phyloP scores from a whole-genome alignment of 163 green algal genomes.

The Scenedesmus sp. region DNA sequence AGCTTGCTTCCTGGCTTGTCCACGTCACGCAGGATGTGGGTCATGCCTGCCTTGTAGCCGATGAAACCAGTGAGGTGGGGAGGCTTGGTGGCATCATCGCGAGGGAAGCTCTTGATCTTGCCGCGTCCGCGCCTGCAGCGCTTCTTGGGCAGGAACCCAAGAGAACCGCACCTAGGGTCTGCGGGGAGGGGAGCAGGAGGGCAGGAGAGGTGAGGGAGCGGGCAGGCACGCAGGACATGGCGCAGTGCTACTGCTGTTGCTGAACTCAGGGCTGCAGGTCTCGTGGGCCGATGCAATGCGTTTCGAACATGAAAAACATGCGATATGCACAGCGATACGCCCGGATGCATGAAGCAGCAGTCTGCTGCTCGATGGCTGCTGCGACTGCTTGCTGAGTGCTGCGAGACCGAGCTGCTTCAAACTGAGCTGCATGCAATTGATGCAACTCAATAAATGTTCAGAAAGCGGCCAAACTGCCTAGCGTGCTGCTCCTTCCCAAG shows the following conservation, averaged over 20 bases:
- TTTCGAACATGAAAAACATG: not conserved
- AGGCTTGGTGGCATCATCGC: constrained; percentile 92
- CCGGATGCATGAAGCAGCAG: not conserved
- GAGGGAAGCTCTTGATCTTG: constrained; percentile 98
- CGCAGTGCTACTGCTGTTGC: not conserved
- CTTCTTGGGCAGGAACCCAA: constrained; percentile 99
- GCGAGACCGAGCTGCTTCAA: not conserved
- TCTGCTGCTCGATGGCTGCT: constrained; percentile 12
- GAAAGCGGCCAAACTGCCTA: not conserved
- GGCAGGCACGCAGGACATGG: not conserved
- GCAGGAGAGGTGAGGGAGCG: not conserved
- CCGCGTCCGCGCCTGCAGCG: constrained; percentile 85
- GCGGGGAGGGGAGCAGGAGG: constrained; percentile 17
- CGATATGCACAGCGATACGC: not conserved
- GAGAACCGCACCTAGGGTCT: constrained; percentile 94
- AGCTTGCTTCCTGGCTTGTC: constrained; percentile 99
- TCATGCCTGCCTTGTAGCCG: constrained; percentile 99
- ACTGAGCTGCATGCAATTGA: not conserved
- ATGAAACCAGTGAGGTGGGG: constrained; percentile 99
- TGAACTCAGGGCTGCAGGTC: not conserved
- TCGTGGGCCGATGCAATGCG: not conserved
- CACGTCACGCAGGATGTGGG: constrained; percentile 99
- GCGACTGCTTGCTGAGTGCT: constrained; percentile 23
- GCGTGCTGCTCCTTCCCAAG: not conserved
- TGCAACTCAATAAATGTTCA: not conserved